A percentile compares a stretch with the other conserved stretches of the same genome.
Conservation (phyloP, 192 early-diverging fungal species). For the Coemansia interrupta region DNA sequence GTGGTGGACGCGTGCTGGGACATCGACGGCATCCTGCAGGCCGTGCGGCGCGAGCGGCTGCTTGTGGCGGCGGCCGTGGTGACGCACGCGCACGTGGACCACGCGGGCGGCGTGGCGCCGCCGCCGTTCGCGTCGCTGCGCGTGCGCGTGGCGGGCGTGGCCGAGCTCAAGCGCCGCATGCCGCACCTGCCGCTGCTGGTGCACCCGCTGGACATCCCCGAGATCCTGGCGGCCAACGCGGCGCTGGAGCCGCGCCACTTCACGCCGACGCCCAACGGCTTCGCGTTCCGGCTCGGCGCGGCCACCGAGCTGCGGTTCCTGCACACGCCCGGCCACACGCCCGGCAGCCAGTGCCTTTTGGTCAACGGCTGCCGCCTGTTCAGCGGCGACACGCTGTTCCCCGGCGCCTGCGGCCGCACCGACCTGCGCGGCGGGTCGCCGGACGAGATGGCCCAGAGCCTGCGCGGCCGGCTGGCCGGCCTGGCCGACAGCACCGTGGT, state of each 20-base stretch:
- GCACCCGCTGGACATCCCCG: constrained; percentile 72
- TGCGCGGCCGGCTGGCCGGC: constrained; percentile 57
- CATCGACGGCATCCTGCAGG: constrained; percentile 73
- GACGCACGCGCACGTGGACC: constrained; percentile 87
- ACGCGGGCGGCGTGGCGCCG: constrained; percentile 80
- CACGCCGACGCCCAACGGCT: constrained; percentile 59
- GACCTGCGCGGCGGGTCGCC: constrained; percentile 77
- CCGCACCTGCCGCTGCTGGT: constrained; percentile 74
- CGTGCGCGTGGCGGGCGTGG: constrained; percentile 75
- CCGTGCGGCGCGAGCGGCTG: constrained; percentile 57
- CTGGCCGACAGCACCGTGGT: constrained; percentile 68
- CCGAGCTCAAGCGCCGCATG: constrained; percentile 65
- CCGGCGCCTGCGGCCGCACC: constrained; percentile 70
- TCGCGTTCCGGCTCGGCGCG: constrained; percentile 51
- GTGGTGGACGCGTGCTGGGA: constrained; percentile 95
- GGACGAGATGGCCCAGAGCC: constrained; percentile 65
- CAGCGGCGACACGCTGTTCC: constrained; percentile 86
- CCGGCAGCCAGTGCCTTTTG: constrained; percentile 79
- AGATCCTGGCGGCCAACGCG: constrained; percentile 66
- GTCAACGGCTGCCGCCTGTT: constrained; percentile 73
- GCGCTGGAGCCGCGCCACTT: constrained; percentile 56
- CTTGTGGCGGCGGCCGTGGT: constrained; percentile 70
- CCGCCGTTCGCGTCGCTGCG: constrained; percentile 77
- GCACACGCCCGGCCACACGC: constrained; percentile 93
- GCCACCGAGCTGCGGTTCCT: constrained; percentile 64